Conservation (phyloP, 257 asterid species). For the Fraxinus pennsylvanica region DNA sequence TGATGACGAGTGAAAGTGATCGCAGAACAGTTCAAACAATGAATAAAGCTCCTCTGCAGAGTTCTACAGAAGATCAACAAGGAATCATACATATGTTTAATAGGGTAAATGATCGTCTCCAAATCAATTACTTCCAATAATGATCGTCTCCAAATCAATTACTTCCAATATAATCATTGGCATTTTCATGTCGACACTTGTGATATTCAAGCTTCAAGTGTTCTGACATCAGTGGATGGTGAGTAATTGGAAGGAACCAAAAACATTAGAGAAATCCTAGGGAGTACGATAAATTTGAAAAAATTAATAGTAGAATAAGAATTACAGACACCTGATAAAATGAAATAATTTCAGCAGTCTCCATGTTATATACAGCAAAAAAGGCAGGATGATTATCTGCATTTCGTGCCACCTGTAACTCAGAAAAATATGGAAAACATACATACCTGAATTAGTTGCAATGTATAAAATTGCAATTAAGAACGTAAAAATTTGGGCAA, state of each 20-base stretch:
- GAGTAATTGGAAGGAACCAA: constrained; percentile 5
- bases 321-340: constrained; percentile 70
- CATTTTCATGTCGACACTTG: background rate
- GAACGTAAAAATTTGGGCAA: background rate
- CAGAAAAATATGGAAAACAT: constrained; percentile 31
- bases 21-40: constrained; percentile 78
- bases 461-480: background rate
- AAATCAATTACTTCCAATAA: constrained; percentile 5
- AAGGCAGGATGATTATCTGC: constrained; percentile 90
- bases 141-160: constrained; percentile 8
- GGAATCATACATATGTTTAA: constrained; percentile 12
- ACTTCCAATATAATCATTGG: background rate
- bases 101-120: constrained; percentile 10
- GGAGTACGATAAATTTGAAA: background rate
- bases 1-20: constrained; percentile 83
- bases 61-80: constrained; percentile 53
- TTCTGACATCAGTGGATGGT: background rate
- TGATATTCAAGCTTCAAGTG: constrained; percentile 3
- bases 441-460: constrained; percentile 3
- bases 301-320: constrained; percentile 1
- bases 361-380: constrained; percentile 97
- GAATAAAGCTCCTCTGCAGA: constrained; percentile 86
- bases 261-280: background rate
- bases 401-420: constrained; percentile 71
- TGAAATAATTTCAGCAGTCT: constrained; percentile 84